Evolutionary conservation across 1,139 yeast species (phyloP), one percentile per base, ranked within the genome.

Genomic region (Scheffersomyces illinoinensis): DNA sequence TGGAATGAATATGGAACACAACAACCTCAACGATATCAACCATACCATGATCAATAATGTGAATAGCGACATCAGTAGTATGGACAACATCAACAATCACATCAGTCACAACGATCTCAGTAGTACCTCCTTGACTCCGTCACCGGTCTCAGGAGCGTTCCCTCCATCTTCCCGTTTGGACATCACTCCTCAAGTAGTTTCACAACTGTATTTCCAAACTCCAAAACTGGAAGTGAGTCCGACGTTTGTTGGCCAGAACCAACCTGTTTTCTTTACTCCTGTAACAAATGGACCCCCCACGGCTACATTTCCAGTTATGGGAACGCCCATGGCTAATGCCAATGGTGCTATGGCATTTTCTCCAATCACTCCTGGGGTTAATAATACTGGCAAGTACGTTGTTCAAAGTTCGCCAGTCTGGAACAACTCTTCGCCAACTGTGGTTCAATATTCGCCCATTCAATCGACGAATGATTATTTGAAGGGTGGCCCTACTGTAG

Each of bases 371-470:
- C 51, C 51, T 19, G 24, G 51, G 10, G 51, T 48, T 5, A 48
- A 17, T 20, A 48, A 48, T 19, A 33, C 14, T 33, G 43, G 43
- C 43, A 33, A 33, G 43, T 33, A 33, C 43, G 17, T 48, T 21
- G 24, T 10, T 24, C 51, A 48, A 48, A 48, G 24, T 6, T 48
- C 51, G 3, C 51, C 51, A 5, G 26, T 17, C 14, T 48, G 51
- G 51, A 48, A 48, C 51, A 48, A 48, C 51, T 48, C 51, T 18
- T 24, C 24, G 24, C 51, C 51, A 19, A 48, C 51, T 48, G 51
- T 48, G 12, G 51, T 48, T 48, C 51, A 48, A 48, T 48, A 48
- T n/a, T 48, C 51, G 24, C 51, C 51, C 12, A 33, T 33, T 33
- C 21, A 48, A 4, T 17, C 51, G 4, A 20, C 51, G 17, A 48